phyloP scores from a whole-genome alignment of 805 yeast genomes.

The Grigorovia humatica region DNA sequence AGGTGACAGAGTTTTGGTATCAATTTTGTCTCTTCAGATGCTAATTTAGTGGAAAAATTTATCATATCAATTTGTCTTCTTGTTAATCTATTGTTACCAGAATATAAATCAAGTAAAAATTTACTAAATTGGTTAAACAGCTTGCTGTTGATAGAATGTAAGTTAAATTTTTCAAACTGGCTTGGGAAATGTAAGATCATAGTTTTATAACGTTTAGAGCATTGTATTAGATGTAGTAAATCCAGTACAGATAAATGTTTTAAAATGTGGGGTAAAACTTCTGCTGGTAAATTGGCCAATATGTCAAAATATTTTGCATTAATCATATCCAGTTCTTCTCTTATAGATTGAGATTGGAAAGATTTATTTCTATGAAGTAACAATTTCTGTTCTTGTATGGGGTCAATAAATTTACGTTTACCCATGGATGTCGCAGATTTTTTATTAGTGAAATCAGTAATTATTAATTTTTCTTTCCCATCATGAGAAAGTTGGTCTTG shows the following conservation, averaged over 20 bases:
- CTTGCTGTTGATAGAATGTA: slow-evolving; percentile 10
- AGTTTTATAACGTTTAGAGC: slow-evolving; percentile 17
- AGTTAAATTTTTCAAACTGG: slow-evolving; percentile 12
- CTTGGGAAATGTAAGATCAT: slow-evolving; percentile 12
- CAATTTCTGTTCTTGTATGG: slow-evolving; percentile 10
- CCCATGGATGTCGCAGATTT: too few species aligned
- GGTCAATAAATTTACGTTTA: slow-evolving; percentile 14
- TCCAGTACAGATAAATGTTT: slow-evolving; percentile 13
- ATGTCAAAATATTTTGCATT: not conserved
- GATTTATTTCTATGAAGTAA: too few species aligned
- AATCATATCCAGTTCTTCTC: too few species aligned
- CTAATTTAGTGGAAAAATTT: slow-evolving; percentile 12
- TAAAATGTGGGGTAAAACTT: slow-evolving; percentile 17
- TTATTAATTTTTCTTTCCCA: too few species aligned
- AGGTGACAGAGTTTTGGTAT: slow-evolving; percentile 8
- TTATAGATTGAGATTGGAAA: too few species aligned
- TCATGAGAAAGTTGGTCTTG: too few species aligned
- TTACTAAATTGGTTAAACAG: slow-evolving; percentile 10
- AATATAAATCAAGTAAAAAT: slow-evolving; percentile 8
- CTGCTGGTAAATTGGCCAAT: slow-evolving; percentile 14
- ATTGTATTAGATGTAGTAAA: slow-evolving; percentile 10
- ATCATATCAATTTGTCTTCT: slow-evolving; percentile 6
- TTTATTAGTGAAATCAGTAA: too few species aligned
- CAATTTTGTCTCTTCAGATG: slow-evolving; percentile 18
- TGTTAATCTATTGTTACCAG: not conserved